Conservation (phyloP, 228 moss, liverwort and hornwort genomes). For the Sphagnum fallax region DNA sequence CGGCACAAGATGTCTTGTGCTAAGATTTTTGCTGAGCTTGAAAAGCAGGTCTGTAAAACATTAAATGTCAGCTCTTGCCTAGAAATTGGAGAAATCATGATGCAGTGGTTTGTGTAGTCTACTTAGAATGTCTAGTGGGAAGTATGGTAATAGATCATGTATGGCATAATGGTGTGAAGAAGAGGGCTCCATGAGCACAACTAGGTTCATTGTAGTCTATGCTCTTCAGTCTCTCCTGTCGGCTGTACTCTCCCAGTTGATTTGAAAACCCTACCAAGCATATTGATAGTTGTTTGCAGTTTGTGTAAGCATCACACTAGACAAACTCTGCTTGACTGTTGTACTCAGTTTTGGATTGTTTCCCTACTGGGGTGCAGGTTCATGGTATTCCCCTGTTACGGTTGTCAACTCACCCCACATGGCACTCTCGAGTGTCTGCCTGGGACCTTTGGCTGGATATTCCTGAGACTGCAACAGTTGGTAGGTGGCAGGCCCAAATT, state of each 20-base stretch:
- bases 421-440: slow-evolving; percentile 89
- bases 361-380: slow-evolving; percentile 29
- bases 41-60: slow-evolving; percentile 59
- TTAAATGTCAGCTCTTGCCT: no score
- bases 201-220: not conserved
- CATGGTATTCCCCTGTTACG: slow-evolving; percentile 72
- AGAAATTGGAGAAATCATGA: not conserved
- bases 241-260: not conserved
- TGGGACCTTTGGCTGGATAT: slow-evolving; percentile 87
- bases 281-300: no score
- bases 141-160: not conserved
- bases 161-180: not conserved
- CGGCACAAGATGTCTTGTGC: slow-evolving; percentile 64
- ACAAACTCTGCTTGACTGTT: no score
- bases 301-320: no score
- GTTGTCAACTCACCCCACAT: slow-evolving; percentile 76
- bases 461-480: slow-evolving; percentile 36
- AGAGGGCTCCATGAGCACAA: no score
- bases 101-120: not conserved
- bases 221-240: not conserved
- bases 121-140: not conserved
- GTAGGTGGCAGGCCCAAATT: slow-evolving; percentile 71
- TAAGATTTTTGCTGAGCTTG: slow-evolving; percentile 62
- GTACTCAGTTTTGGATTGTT: no score
- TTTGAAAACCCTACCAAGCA: not conserved